Conservation (phyloP, 1,284 basidiomycete species). For the Trichosporon asahii region DNA sequence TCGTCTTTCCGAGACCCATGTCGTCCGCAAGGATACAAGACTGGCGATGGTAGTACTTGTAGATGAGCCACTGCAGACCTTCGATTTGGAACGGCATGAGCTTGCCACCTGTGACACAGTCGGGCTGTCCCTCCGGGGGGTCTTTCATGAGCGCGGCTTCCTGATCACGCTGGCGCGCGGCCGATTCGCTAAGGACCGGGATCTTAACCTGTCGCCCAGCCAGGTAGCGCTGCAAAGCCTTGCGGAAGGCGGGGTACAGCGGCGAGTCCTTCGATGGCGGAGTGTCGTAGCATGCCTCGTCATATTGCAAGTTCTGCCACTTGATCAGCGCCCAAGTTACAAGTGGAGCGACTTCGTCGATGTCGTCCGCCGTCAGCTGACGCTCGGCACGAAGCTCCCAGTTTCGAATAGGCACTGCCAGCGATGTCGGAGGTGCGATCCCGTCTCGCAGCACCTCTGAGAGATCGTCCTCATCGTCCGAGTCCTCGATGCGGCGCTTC, state of each 20-base stretch:
- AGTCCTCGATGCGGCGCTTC: constrained; percentile 38
- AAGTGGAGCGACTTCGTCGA: constrained; percentile 55
- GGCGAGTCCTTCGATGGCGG: constrained; percentile 58
- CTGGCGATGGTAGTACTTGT: constrained; percentile 83
- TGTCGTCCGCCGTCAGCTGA: constrained; percentile 57
- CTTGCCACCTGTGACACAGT: constrained; percentile 51
- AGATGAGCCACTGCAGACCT: constrained; percentile 87
- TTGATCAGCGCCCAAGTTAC: constrained; percentile 59
- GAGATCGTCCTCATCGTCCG: constrained; percentile 13
- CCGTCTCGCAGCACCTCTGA: constrained; percentile 31
- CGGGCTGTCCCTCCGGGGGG: constrained; percentile 51
- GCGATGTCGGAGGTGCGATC: constrained; percentile 30
- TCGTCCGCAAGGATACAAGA: constrained; percentile 95
- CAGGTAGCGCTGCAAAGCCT: constrained; percentile 65
- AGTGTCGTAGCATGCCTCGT: constrained; percentile 88
- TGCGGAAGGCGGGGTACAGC: constrained; percentile 62
- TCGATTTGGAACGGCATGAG: constrained; percentile 86
- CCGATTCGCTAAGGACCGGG: constrained; percentile 52
- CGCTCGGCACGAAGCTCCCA: constrained; percentile 59
- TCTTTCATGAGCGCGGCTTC: constrained; percentile 28
- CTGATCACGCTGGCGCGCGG: constrained; percentile 41
- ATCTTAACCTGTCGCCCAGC: constrained; percentile 63
- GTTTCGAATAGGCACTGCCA: constrained; percentile 48
- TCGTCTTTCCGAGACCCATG: constrained; percentile 75
- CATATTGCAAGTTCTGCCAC: constrained; percentile 85